Evolutionary conservation across 2,329 filamentous ascomycete genomes (phyloP).

Genomic region (Pseudopyrenochaeta lycopersici): DNA sequence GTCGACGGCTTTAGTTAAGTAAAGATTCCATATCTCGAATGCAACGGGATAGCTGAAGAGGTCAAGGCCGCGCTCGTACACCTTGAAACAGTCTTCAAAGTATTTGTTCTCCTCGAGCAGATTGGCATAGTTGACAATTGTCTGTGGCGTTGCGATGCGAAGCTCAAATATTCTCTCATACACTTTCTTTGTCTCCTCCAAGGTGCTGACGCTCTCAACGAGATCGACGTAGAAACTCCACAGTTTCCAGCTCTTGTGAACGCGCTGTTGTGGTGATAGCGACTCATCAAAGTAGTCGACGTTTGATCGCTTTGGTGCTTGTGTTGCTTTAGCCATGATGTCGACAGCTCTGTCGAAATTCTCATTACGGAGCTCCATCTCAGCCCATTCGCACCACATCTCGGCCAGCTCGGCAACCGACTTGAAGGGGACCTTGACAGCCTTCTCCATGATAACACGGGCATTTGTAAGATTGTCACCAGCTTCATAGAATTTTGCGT

Average conservation of each 20-base stretch:
- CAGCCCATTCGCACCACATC: conserved; percentile 99
- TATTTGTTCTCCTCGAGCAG: conserved; percentile 93
- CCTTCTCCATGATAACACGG: conserved; percentile 95
- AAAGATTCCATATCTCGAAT: conserved; percentile 98
- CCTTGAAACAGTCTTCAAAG: conserved; percentile 96
- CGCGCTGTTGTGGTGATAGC: conserved; percentile 90
- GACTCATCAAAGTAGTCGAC: conserved; percentile 99
- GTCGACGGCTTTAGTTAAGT: conserved; percentile 95
- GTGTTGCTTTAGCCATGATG: conserved; percentile 96
- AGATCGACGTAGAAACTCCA: conserved; percentile 99
- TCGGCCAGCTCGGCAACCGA: conserved; percentile 96
- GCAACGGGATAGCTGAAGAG: conserved; percentile 99
- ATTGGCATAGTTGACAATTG: conserved; percentile 98
- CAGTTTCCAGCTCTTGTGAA: conserved; percentile 99
- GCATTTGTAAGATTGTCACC: conserved; percentile 86
- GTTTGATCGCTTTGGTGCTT: conserved; percentile 95
- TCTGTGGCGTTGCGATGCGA: conserved; percentile 96
- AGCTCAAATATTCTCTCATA: conserved; percentile 99
- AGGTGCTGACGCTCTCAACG: conserved; percentile 88
- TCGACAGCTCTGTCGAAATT: conserved; percentile 94
- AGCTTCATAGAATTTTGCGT: conserved; percentile 95
- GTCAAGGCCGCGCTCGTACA: conserved; percentile 94
- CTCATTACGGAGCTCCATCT: conserved; percentile 95
- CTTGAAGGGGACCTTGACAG: conserved; percentile 96
- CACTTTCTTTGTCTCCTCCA: conserved; percentile 92